Evolutionary conservation across 164 flowering plant genomes (phyloP), one percentile per base, ranked within the genome.

Genomic region (Liriodendron chinense): DNA sequence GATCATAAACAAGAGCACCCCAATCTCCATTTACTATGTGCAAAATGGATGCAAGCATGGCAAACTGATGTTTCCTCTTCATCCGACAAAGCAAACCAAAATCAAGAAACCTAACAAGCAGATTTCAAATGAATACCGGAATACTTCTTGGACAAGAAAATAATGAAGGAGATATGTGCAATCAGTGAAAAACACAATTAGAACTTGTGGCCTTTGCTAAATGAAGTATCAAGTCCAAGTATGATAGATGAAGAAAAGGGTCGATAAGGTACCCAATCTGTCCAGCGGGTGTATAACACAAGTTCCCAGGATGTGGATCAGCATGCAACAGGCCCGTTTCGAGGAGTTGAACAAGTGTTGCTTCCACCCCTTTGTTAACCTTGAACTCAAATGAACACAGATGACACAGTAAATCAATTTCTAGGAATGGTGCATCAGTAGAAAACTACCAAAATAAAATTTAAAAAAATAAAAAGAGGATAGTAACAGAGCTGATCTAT

Each of bases 311-410:
- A 87, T 96, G 99, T 67, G 99, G 98, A 85, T 96, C 99, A 80
- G 97, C 99, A 89, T 96, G 99, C 80, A 96, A 77, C 67, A 94
- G 68, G 74, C 99, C 99, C 63, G 99, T 96, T 84, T 96, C 99
- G 76, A 96, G 96, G 68, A 96, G 97, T 81, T 96, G 99, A 80
- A 90, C 76, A 10, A 96, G 89, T 68, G 95, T 76, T 74, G 98
- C 94, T 82, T 96, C 90, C 73, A 93, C 99, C 75, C 97, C 99
- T 89, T 93, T 96, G 79, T 77, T 91, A 62, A 93, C 99, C 99
- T 95, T 77, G 69, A 82, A 68, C 20, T 67, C 22, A 68, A 56
- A 66, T 18, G 43, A 34, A 34, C 43, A 7, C 2, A 18, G 63
- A 66, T 25, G 34, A 47, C 63, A 50, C 26, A 16, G 59, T 53